A percentile compares a stretch with the other conserved stretches of the same genome.
phyloP scores from a whole-genome alignment of 2,329 filamentous ascomycete species.

The Hypoxylon sp. region DNA sequence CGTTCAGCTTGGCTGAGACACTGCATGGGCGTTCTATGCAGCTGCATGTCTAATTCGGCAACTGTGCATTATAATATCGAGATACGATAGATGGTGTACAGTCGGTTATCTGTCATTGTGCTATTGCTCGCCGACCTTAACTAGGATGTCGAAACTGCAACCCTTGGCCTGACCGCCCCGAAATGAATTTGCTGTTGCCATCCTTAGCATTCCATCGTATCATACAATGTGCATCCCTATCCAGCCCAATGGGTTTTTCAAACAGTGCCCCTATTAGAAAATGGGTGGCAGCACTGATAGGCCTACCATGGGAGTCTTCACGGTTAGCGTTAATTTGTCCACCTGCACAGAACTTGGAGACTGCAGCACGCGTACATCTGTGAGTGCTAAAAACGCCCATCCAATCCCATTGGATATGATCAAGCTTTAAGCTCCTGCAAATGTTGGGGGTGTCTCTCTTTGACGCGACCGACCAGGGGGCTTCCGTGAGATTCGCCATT shows the following conservation, averaged over 20 bases:
- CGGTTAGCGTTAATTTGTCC: slow-evolving; percentile 8
- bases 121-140: slow-evolving; percentile 25
- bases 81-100: slow-evolving; percentile 17
- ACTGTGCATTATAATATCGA: slow-evolving; percentile 30
- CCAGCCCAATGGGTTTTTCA: slow-evolving; percentile 10
- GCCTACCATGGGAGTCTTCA: background rate
- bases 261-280: background rate
- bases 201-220: slow-evolving; percentile 23
- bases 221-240: slow-evolving; percentile 23
- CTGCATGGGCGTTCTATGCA: slow-evolving; percentile 18
- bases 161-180: slow-evolving; percentile 12
- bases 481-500: slow-evolving; percentile 6
- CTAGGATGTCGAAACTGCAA: slow-evolving; percentile 31
- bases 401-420: slow-evolving; percentile 19
- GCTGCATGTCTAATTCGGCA: slow-evolving; percentile 16
- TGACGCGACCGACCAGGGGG: slow-evolving; percentile 1
- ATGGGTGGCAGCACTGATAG: slow-evolving; percentile 3
- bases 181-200: slow-evolving; percentile 11
- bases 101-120: slow-evolving; percentile 24
- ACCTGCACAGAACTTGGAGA: slow-evolving; percentile 6
- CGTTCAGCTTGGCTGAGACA: slow-evolving; percentile 38
- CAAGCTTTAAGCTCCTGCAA: background rate
- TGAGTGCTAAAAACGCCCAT: background rate
- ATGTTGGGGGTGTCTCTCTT: slow-evolving; percentile 4
- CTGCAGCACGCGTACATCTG: slow-evolving; percentile 13